A percentile compares a stretch with the other conserved stretches of the same genome.
These are phyloP conservation scores for Populus tomentosa DNA, from an alignment of 441 rosid genomes.

Conservation along the genomic window DNA sequence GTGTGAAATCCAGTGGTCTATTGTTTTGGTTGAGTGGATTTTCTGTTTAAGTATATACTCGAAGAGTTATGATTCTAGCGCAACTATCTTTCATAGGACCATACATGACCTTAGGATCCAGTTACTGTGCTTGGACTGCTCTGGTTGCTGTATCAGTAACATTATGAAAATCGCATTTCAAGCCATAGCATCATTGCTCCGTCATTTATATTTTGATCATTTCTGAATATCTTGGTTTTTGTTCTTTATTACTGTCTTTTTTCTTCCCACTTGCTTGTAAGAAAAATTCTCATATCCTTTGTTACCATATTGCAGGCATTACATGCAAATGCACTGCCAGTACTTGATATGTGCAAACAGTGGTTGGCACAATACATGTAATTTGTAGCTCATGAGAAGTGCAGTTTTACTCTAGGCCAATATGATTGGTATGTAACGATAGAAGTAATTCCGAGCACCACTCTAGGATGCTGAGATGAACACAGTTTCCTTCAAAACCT, in stretches of 20 bases:
- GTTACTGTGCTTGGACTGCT: not conserved
- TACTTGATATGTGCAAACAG: slow-evolving; percentile 95
- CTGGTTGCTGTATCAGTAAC: not conserved
- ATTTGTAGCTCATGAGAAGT: slow-evolving; percentile 13
- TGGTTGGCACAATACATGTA: slow-evolving; percentile 90
- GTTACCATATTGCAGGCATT: slow-evolving; percentile 53
- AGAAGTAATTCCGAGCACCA: not conserved
- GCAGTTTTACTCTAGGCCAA: not conserved
- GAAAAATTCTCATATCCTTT: not conserved
- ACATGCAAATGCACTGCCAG: slow-evolving; percentile 88
- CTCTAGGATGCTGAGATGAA: not conserved
- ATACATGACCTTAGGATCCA: not conserved
- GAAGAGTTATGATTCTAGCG: not conserved
- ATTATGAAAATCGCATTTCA: too few species aligned
- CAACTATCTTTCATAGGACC: not conserved
- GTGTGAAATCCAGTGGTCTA: too few species aligned
- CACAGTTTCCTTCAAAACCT: not conserved
- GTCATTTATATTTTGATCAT: not conserved
- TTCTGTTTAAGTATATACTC: not conserved
- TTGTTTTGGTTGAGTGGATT: not conserved
- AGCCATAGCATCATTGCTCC: not conserved
- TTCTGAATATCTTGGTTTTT: not conserved
- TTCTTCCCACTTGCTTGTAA: not conserved
- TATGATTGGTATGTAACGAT: not conserved
- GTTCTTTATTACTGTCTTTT: not conserved